phyloP scores from a whole-genome alignment of 129 eudicot genomes.

The Lonicera japonica region DNA sequence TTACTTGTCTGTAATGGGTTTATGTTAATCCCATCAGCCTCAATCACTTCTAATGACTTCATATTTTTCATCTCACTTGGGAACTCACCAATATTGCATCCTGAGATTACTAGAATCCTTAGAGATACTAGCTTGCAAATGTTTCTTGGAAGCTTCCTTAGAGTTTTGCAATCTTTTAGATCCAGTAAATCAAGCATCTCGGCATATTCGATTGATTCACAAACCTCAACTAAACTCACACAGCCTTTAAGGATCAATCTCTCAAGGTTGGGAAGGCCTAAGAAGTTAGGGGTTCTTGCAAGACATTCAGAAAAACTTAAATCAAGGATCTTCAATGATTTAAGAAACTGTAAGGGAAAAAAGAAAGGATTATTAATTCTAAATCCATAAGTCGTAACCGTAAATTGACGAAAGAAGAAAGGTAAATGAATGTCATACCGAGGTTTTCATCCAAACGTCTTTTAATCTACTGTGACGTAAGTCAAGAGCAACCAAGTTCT shows the following conservation, averaged over 20 bases:
- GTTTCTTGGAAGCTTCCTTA: constrained; percentile 4
- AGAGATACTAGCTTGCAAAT: not conserved
- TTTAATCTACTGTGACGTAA: not conserved
- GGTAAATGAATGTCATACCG: not conserved
- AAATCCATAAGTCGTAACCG: no score
- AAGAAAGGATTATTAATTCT: no score
- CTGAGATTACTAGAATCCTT: constrained; percentile 1
- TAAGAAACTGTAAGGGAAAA: constrained; percentile 2
- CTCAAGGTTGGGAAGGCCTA: constrained; percentile 5
- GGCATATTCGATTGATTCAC: not conserved
- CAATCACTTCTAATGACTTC: not conserved
- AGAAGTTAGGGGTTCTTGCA: not conserved
- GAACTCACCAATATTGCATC: not conserved
- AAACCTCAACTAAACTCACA: not conserved
- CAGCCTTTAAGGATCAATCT: not conserved
- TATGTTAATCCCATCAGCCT: not conserved
- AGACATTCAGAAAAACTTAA: constrained; percentile 3
- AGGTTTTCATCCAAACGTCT: not conserved
- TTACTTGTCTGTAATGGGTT: not conserved
- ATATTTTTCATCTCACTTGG: not conserved
- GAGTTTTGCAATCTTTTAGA: constrained; percentile 1
- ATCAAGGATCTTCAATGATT: constrained; percentile 7
- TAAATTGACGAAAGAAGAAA: no score
- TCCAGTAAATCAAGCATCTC: not conserved
- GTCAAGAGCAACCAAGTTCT: not conserved